phyloP scores from a whole-genome alignment of 1,284 basidiomycete species.

The Paramarasmius palmivorus region DNA sequence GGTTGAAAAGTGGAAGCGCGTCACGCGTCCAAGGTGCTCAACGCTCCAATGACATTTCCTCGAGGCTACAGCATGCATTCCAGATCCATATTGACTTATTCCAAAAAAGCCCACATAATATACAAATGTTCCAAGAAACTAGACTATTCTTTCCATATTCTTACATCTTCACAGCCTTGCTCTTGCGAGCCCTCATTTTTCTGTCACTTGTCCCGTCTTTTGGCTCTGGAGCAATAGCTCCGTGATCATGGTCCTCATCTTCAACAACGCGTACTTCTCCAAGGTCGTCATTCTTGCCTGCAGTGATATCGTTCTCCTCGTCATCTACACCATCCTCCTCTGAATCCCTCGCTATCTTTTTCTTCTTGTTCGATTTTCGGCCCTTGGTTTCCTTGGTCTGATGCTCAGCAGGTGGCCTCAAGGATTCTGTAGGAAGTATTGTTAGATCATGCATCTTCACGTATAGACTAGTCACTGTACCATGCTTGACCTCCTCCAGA shows the following conservation, averaged over 20 bases:
- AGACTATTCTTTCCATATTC: too few relatives aligned
- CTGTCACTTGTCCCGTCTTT: too few relatives aligned
- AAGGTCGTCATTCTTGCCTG: too few relatives aligned
- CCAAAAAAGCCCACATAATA: too few relatives aligned
- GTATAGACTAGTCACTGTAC: conserved; percentile 29
- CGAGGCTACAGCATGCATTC: too few relatives aligned
- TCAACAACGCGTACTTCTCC: background rate
- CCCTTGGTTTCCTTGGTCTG: conserved; percentile 52
- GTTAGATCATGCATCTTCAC: background rate
- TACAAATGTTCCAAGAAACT: too few relatives aligned
- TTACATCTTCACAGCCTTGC: too few relatives aligned
- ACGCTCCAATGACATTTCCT: too few relatives aligned
- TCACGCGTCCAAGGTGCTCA: too few relatives aligned
- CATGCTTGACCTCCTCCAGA: conserved; percentile 65
- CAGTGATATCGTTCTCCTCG: conserved; percentile 3
- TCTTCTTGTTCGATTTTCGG: conserved; percentile 48
- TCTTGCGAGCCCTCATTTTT: too few relatives aligned
- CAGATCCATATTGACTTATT: too few relatives aligned
- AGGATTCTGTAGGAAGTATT: conserved; percentile 37
- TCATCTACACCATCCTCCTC: conserved; percentile 14
- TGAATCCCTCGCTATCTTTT: conserved; percentile 22
- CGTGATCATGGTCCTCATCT: background rate
- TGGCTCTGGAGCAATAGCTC: background rate
- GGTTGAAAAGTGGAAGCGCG: too few relatives aligned
- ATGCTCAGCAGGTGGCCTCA: conserved; percentile 52